A percentile compares a stretch with the other conserved stretches of the same genome.
Conservation (phyloP, 495 filamentous ascomycete genomes). For the Talaromyces proteolyticus region DNA sequence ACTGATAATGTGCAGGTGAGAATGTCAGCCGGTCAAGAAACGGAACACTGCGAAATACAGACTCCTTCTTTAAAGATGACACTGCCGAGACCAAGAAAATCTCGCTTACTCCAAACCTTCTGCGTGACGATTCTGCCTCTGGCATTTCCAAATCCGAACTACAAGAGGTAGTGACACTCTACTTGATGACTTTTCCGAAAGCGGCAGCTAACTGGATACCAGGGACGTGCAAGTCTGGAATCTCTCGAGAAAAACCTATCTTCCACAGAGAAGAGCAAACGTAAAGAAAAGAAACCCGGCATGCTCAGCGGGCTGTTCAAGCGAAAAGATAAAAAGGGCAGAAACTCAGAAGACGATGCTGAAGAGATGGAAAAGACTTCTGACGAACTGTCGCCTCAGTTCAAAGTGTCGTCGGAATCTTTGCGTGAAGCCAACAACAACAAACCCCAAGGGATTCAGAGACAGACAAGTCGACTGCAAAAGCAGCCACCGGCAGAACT, state of each 20-base stretch:
- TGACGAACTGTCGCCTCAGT: constrained; percentile 42
- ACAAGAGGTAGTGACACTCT: constrained; percentile 48
- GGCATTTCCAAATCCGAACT: constrained; percentile 51
- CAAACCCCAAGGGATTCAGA: constrained; percentile 35
- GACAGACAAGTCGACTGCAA: constrained; percentile 67
- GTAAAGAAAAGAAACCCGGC: constrained; percentile 85
- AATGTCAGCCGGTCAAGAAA: constrained; percentile 66
- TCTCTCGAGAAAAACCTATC: constrained; percentile 44
- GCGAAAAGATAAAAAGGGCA: constrained; percentile 82
- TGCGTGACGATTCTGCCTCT: constrained; percentile 73
- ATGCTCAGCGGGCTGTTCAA: constrained; percentile 96
- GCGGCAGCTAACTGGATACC: background rate
- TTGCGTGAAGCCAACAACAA: constrained; percentile 24
- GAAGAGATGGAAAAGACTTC: constrained; percentile 59
- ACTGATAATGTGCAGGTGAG: constrained; percentile 33
- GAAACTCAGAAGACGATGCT: constrained; percentile 59
- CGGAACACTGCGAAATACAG: constrained; percentile 79
- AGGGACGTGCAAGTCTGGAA: constrained; percentile 40
- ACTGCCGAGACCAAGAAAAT: constrained; percentile 95
- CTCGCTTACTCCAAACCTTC: constrained; percentile 88
- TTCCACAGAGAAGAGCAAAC: constrained; percentile 52
- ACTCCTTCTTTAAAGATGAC: constrained; percentile 97
- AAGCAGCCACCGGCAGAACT: constrained; percentile 51
- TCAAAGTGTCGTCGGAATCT: constrained; percentile 46
- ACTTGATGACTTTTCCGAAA: background rate